These are phyloP conservation scores for Pythium rishiriense DNA, from an alignment of 352 stramenopile genomes.

Conservation along the genomic window DNA sequence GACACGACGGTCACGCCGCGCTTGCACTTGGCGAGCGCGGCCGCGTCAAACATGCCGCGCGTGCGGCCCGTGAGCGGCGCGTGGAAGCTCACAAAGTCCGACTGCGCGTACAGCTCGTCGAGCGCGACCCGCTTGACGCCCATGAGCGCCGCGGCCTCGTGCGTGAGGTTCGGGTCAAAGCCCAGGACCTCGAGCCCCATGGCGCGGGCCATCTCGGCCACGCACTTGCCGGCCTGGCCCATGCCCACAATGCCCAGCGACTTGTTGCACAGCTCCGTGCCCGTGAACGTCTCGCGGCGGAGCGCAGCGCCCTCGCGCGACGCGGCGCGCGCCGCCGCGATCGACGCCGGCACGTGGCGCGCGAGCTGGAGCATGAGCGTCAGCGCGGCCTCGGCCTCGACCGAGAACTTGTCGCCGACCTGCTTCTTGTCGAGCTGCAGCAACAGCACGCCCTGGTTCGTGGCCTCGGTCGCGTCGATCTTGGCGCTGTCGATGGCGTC, in stretches of 20 bases:
- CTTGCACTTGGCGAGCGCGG: slow-evolving; percentile 88
- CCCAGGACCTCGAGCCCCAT: slow-evolving; percentile 70
- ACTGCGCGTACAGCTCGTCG: slow-evolving; percentile 61
- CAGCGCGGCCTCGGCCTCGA: slow-evolving; percentile 71
- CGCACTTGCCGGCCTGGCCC: slow-evolving; percentile 65
- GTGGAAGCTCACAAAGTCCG: slow-evolving; percentile 95
- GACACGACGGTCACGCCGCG: slow-evolving; percentile 88
- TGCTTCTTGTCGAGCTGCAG: slow-evolving; percentile 79
- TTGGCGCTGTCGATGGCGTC: slow-evolving; percentile 57
- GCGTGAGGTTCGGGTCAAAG: slow-evolving; percentile 76
- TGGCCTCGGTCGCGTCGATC: slow-evolving; percentile 77
- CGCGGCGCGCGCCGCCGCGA: slow-evolving; percentile 35
- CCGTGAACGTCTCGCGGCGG: slow-evolving; percentile 51
- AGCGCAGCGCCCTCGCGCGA: neutral
- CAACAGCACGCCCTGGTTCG: slow-evolving; percentile 70
- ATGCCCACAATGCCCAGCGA: slow-evolving; percentile 71
- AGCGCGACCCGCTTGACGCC: slow-evolving; percentile 65
- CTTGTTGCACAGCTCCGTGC: slow-evolving; percentile 63
- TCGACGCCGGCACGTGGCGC: slow-evolving; percentile 55
- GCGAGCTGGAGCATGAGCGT: slow-evolving; percentile 66
- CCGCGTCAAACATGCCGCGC: slow-evolving; percentile 84
- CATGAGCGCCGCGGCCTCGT: slow-evolving; percentile 60
- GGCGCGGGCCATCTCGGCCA: slow-evolving; percentile 72
- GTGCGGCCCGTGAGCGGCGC: slow-evolving; percentile 93
- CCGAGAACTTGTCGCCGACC: slow-evolving; percentile 65